Evolutionary conservation across 2,329 filamentous ascomycete species (phyloP), one percentile per base, ranked within the genome.

Genomic region (Colletotrichum chrysophilum): DNA sequence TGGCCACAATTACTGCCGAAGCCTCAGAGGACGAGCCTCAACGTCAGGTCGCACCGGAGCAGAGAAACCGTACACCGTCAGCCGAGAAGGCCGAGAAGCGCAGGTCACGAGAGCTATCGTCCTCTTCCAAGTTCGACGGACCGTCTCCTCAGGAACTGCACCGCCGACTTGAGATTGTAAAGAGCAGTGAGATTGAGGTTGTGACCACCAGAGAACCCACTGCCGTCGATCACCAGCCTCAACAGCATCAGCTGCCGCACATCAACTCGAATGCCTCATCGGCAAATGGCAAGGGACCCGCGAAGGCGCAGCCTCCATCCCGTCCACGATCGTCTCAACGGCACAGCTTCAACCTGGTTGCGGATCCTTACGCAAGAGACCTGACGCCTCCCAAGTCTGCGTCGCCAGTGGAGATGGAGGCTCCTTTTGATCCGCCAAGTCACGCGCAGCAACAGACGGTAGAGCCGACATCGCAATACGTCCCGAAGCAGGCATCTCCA

Each of bases 181-280:
- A 76, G 70, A 76, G 74, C 34, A 76, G 64, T n/a, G 64, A 76
- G 24, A 28, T 73, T 48, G 74, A 76, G 67, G 70, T 66, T n/a
- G 70, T 66, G 5, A 56, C 58, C 8, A 76, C 58, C 5, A 65
- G 34, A 34, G 73, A 75, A 18, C 9, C 70, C 21, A 24, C 34
- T 14, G 21, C 7, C 13, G 14, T 28, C 43, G 70, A 76, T 26
- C 28, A 58, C 12, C 58, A 34, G 70, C 64, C 60, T 58, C 74
- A 60, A 24, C 74, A 74, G 70, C 48, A 69, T 32, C 43, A 43
- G 13, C 24, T 65, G 8, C 58, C 52, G 43, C 73, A 43, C 4
- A 38, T 13, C 14, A 52, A 32, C 18, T 52, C 70, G 48, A 76
- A 74, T 36, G 52, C 58, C 2, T 62, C 72, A 9, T 67, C 64